Evolutionary conservation across 768 basidiomycete species (phyloP), one percentile per base, ranked within the genome.

Genomic region (Lactarius akahatsu): DNA sequence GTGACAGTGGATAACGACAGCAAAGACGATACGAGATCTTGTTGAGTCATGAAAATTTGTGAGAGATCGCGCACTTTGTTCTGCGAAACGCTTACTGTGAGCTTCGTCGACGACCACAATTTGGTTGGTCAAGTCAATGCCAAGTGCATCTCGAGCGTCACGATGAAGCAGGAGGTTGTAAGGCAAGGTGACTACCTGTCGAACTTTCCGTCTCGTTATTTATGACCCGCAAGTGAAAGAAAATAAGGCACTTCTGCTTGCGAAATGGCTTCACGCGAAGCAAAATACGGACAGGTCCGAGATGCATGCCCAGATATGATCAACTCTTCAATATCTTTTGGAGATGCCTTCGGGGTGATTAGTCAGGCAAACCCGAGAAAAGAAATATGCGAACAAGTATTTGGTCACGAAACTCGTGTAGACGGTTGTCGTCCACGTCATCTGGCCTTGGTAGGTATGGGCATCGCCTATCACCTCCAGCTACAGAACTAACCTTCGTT

Each of bases 41-140:
- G 0, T 62, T 28, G 34, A 40, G 20, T 66, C 62, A 50, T 43
- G 55, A 45, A 28, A 59, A 18, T 28, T 45, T 6, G 43, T 63
- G 32, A 63, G n/a, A n/a, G 16, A 38, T 54, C 55, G n/a, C 52
- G 54, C n/a, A 52, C 18, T 5, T 55, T 13, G 40, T 32, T 34
- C 26, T 34, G 30, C 26, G 32, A 52, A 41, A 65, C 23, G 79
- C 92, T 64, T 71, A 95, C 94, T 98, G 76, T 99, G 96, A 0
- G 96, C 96, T 79, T 99, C 96, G 73, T 99, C 96, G 62, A 99
- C 86, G 28, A 98, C 82, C 36, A 99, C 85, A 20, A 98, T 81
- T 71, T 97, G 94, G 72, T 88, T 84, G 13, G 83, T 89, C 55
- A 97, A 78, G 72, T 92, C 85, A 65, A 99, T 95, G 2, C 91